Evolutionary conservation across 345 rosid genomes (phyloP), one percentile per base, ranked within the genome.

Genomic region (Cardamine chenopodiifolia): DNA sequence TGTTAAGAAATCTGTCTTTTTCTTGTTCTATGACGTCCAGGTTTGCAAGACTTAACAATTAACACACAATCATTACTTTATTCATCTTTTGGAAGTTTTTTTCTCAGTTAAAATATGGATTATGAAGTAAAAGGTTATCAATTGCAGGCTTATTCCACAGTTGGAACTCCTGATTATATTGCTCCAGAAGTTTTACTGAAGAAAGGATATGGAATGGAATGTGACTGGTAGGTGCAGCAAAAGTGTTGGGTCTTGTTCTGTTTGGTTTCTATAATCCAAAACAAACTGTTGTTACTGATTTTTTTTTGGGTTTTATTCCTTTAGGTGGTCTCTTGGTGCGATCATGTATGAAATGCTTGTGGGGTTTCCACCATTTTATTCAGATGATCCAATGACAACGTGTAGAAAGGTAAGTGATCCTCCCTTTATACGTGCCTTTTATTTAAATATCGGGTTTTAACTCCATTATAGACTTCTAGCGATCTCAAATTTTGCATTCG

Each of bases 321-420:
- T 26, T 80, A 94, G 98, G 98, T 94, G 97, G 99, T 94, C 99
- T 62, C 97, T 95, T 28, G 99, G 99, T 73, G 97, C 99, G 52
- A 95, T 95, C 67, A 95, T 95, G 99, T 95, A 91, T 82, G 97
- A 95, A 88, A 95, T 95, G 99, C 99, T 95, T 65, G 99, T 95
- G 59, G 99, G 99, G 44, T 95, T 83, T 83, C 97, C 99, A 19
- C 99, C 99, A 11, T 95, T 95, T 83, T 95, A 95, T 86, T 95
- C 99, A 6, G 99, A 95, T 62, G 99, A 91, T 56, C 96, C 97
- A 14, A 95, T 95, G 97, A 84, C 97, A 75, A 95, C 99, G 12
- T 95, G 99, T 86, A 85, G 99, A 84, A 95, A 91, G 97, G 99
- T 91, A 82, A 65, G 8, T 10, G 2, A 8, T 53, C 50, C 22